Conservation (phyloP, 1,284 basidiomycete species). For the Cutaneotrichosporon dermatis region DNA sequence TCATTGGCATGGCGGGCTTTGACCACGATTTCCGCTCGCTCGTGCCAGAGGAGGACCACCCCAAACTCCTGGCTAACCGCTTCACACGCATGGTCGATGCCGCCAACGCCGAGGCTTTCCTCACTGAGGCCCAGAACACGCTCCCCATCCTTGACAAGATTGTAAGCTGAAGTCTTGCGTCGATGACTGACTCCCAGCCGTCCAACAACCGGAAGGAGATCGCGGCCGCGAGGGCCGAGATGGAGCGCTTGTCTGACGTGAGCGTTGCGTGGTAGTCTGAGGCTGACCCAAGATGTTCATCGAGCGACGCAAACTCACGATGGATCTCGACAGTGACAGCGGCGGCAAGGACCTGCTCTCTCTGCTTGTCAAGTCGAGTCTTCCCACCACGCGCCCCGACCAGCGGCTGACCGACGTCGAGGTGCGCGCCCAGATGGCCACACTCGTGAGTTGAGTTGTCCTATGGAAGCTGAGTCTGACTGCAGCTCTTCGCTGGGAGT, state of each 20-base stretch:
- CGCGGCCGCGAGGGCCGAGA: constrained; percentile 52
- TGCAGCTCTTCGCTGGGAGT: constrained; percentile 56
- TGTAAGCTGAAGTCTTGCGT: not conserved
- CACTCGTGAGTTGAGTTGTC: constrained; percentile 55
- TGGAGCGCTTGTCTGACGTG: constrained; percentile 1
- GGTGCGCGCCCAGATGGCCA: constrained; percentile 69
- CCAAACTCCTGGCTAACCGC: constrained; percentile 50
- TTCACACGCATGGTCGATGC: constrained; percentile 48
- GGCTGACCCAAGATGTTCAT: not conserved
- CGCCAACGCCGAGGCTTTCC: constrained; percentile 11
- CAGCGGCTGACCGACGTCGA: constrained; percentile 63
- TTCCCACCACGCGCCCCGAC: constrained; percentile 50
- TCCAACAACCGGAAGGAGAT: constrained; percentile 45
- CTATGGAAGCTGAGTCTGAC: not conserved
- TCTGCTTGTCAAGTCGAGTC: constrained; percentile 57
- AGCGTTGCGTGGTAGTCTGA: constrained; percentile 43
- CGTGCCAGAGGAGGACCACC: constrained; percentile 51
- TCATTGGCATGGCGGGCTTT: constrained; percentile 64
- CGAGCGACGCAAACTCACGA: not conserved
- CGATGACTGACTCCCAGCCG: constrained; percentile 48
- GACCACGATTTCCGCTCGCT: constrained; percentile 54
- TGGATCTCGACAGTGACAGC: constrained; percentile 42
- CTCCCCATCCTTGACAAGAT: constrained; percentile 47
- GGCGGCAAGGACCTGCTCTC: constrained; percentile 48
- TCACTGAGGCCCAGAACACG: constrained; percentile 55